Evolutionary conservation across 345 rosid species (phyloP), one percentile per base, ranked within the genome.

Genomic region (Bruguiera gymnorhiza): DNA sequence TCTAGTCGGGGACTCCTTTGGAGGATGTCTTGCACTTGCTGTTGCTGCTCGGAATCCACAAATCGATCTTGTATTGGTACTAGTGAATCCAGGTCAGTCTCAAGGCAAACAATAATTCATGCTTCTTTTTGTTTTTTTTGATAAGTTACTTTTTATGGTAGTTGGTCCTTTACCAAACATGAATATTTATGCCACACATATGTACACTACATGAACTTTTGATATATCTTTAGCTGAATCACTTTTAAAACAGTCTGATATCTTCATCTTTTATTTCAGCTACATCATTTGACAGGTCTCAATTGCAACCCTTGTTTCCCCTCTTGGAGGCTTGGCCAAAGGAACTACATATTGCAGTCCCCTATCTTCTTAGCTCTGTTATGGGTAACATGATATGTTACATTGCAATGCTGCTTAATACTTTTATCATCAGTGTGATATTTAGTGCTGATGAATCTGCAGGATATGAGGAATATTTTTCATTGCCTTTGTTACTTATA

Each of bases 21-120:
- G 97, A 81, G 97, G 95, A 66, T 91, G 97, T 79, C 77, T 93
- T 60, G 96, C 93, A 60, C 93, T 93, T 66, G 90, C 93, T 43
- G 81, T 86, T 63, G 98, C 98, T 77, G 92, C 92, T 66, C 78
- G 84, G 74, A 90, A 89, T 80, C 88, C 92, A 53, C 60, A 61
- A 39, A 63, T 86, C 60, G 97, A 91, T 78, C 79, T 94, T 65
- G 86, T 91, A 52, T 39, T 91, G 51, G 43, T 91, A 77, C 83
- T 94, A 69, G 83, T 54, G 46, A 87, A 94, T 79, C 97, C 97
- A 58, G 96, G 97, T 89, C 39, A 58, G 86, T 73, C 30, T 56
- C 60, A 10, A 56, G 26, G 54, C 34, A 29, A 62, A 18, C 64
- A 6, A 32, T 20, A 50, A 53, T 72, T 62, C 67, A 8, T 70